These are phyloP conservation scores for Urostyla sp. DNA, from an alignment of 73 alveolate genomes.

Conservation along the genomic window DNA sequence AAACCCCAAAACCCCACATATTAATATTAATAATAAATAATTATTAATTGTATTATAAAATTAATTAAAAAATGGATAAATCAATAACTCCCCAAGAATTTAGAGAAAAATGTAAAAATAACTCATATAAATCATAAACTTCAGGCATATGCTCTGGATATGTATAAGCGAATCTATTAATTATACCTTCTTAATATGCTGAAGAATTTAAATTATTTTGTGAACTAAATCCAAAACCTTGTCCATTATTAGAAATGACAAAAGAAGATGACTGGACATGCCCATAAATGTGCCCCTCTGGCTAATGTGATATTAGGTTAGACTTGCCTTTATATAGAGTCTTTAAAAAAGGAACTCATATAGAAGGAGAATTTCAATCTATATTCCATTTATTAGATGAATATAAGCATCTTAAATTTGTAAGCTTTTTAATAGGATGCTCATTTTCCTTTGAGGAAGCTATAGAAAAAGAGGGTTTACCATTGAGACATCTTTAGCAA, in stretches of 20 bases:
- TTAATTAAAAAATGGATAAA: not conserved
- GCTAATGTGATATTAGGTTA: slow-evolving; percentile 66
- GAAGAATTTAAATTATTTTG: slow-evolving; percentile 71
- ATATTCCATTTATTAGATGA: slow-evolving; percentile 44
- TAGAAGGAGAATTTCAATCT: slow-evolving; percentile 4
- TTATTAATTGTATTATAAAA: not conserved
- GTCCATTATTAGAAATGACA: slow-evolving; percentile 80
- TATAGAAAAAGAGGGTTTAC: slow-evolving; percentile 28
- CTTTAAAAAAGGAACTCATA: slow-evolving; percentile 58
- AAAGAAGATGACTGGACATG: slow-evolving; percentile 50
- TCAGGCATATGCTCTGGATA: slow-evolving; percentile 45
- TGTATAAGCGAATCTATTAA: slow-evolving; percentile 81
- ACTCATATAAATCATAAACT: slow-evolving; percentile 37
- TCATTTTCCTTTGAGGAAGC: slow-evolving; percentile 82
- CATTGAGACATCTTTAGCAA: slow-evolving; percentile 66
- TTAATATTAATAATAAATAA: not conserved
- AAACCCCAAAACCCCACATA: slow-evolving; percentile 51
- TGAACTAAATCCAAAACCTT: slow-evolving; percentile 76
- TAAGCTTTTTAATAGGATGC: slow-evolving; percentile 78
- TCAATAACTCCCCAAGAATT: slow-evolving; percentile 43
- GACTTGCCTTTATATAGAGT: slow-evolving; percentile 82
- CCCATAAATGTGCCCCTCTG: slow-evolving; percentile 22
- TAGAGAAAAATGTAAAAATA: slow-evolving; percentile 54
- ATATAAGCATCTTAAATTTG: no score
- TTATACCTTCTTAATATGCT: slow-evolving; percentile 67